phyloP scores from a whole-genome alignment of 176 grass and related monocot species.

The Alloteropsis semialata region DNA sequence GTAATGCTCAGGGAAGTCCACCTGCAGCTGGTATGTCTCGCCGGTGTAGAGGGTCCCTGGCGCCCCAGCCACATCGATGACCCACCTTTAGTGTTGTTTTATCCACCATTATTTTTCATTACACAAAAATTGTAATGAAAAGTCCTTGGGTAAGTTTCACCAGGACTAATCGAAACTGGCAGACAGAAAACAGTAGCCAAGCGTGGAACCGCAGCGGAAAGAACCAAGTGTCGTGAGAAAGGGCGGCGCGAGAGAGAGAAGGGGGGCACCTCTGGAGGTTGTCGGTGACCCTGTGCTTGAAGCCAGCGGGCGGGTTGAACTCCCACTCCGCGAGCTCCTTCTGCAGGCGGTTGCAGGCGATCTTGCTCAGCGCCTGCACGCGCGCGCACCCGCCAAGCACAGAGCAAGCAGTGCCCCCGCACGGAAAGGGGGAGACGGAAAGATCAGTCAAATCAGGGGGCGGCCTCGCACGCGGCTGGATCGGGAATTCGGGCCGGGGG shows the following conservation, averaged over 20 bases:
- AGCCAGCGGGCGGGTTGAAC: slow-evolving; percentile 63
- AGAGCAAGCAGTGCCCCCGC: background rate
- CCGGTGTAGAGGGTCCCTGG: slow-evolving; percentile 63
- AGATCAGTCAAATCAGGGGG: background rate
- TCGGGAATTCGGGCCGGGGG: background rate
- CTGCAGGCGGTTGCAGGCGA: slow-evolving; percentile 79
- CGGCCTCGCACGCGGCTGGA: background rate
- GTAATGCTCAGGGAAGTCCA: slow-evolving; percentile 97
- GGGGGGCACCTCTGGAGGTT: slow-evolving; percentile 67
- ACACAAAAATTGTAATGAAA: background rate
- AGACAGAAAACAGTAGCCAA: background rate
- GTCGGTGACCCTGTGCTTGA: slow-evolving; percentile 78
- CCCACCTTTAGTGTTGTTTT: slow-evolving; percentile 48
- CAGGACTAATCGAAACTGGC: background rate
- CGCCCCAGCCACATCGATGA: slow-evolving; percentile 77
- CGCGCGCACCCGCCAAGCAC: background rate
- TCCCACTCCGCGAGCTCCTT: slow-evolving; percentile 94
- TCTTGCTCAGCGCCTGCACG: slow-evolving; percentile 85
- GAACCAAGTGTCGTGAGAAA: background rate
- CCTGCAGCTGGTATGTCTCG: slow-evolving; percentile 84
- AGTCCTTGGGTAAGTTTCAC: background rate
- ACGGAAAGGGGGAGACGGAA: background rate
- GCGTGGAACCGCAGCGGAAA: background rate
- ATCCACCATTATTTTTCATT: slow-evolving; percentile 16
- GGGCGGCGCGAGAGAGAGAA: background rate